Base-by-base conservation (phyloP, 106 monocot genomes). In the Posidonia australis region DNA sequence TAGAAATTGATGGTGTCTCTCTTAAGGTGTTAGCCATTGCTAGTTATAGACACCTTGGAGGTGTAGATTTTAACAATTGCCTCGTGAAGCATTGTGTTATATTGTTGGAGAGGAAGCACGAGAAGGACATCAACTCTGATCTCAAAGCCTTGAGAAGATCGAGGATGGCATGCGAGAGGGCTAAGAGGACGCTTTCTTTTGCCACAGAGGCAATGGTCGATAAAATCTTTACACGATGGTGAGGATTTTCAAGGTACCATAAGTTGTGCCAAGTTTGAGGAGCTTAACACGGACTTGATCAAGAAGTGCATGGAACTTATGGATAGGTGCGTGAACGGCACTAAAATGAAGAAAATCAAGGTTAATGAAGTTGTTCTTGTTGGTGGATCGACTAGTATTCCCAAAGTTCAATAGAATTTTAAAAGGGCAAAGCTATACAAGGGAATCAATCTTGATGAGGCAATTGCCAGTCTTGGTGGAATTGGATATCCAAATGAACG, bases 291-390 rank as follows among this genome's bases (percentile, higher is more conserved):
- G n/a, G 80, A 80, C 64, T 54, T 86, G 5, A 81, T 88, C 63
- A 67, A 72, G 63, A 81, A 81, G 63, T 83, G 88, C 63, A 81
- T 88, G 73, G 69, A 72, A 24, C 76, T 70, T 3, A 81, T 88
- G 5, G 76, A 81, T 69, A 78, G 77, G 61, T 89, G 89, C 53
- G 63, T 85, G 54, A 72, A 72, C 23, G 89, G 85, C 60, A 55
- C 63, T 20, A 64, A 56, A 20, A n/a, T 72, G 16, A 64, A 54
- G 21, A 72, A 64, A 54, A 36, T 28, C 12, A 5, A 27, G 4
- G 42, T 75, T 0, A 51, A 75, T 12, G 67, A 75, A 43, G 67
- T 75, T 21, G 74, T 75, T 0, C 74, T 75, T 13, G 74, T 75
- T 22, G 74, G 67, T 1, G 74, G 74, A 0, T 75, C 74, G 1